A percentile compares a stretch with the other conserved stretches of the same genome.
Conservation (phyloP, 2,329 filamentous ascomycete genomes). For the Neonectria magnoliae region DNA sequence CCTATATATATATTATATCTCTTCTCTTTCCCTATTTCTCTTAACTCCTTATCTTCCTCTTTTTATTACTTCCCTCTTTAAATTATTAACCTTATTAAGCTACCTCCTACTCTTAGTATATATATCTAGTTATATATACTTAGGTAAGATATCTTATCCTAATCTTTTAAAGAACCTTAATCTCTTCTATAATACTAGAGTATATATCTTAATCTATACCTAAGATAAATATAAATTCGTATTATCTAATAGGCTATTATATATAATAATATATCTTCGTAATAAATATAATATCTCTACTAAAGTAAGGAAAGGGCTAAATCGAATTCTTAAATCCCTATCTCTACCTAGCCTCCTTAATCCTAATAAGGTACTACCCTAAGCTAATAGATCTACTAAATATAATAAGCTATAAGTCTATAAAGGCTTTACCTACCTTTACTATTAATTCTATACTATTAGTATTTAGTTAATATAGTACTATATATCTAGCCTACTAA, state of each 20-base stretch:
- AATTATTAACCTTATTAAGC: too few relatives aligned
- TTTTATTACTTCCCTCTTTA: not conserved
- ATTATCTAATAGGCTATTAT: conserved; percentile 1
- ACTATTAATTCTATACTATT: too few relatives aligned
- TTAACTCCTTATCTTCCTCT: too few relatives aligned
- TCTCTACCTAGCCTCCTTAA: not conserved
- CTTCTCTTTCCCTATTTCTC: too few relatives aligned
- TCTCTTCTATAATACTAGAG: not conserved
- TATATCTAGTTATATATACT: not conserved
- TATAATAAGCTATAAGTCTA: too few relatives aligned
- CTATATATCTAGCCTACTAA: not conserved
- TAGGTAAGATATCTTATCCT: not conserved
- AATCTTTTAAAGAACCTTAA: too few relatives aligned
- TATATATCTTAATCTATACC: not conserved
- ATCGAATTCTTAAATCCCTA: too few relatives aligned
- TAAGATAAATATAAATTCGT: not conserved
- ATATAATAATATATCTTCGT: conserved; percentile 6
- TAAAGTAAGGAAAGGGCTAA: conserved; percentile 1
- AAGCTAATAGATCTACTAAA: conserved; percentile 2
- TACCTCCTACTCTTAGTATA: not conserved
- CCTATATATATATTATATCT: too few relatives aligned
- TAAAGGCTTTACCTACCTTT: too few relatives aligned
- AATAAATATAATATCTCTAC: conserved; percentile 2
- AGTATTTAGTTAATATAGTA: not conserved
- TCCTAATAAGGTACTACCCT: not conserved